These are phyloP conservation scores for Rubroboletus satanas DNA, from an alignment of 768 basidiomycete species.

Conservation along the genomic window DNA sequence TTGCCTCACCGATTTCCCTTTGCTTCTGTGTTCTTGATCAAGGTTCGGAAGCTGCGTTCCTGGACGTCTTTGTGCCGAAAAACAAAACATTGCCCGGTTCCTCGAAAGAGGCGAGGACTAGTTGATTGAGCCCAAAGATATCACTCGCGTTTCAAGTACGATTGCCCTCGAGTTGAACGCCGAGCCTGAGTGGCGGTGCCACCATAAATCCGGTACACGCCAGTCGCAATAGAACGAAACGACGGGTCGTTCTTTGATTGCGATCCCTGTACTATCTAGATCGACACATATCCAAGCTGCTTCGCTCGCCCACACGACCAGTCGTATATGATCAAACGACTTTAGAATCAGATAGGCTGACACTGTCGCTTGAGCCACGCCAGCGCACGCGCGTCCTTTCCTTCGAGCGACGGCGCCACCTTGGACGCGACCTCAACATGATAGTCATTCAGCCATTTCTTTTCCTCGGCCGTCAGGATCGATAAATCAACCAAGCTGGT, in stretches of 20 bases:
- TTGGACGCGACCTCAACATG: slow-evolving; percentile 62
- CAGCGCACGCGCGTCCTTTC: slow-evolving; percentile 29
- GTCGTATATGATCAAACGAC: neutral
- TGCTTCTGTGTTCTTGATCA: neutral
- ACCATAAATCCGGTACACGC: too few relatives aligned
- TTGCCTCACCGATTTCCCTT: neutral
- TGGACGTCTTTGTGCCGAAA: neutral
- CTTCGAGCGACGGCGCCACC: slow-evolving; percentile 53
- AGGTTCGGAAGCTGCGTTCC: neutral
- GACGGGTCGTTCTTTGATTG: neutral
- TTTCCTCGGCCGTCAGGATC: slow-evolving; percentile 66
- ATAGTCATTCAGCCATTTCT: slow-evolving; percentile 79
- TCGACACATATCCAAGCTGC: neutral
- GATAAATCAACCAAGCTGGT: slow-evolving; percentile 68
- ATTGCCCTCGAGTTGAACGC: too few relatives aligned
- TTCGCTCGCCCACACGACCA: neutral
- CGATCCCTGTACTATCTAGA: neutral
- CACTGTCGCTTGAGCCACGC: slow-evolving; percentile 24
- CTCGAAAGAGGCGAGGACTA: neutral
- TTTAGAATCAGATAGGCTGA: slow-evolving; percentile 4
- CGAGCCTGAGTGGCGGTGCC: neutral
- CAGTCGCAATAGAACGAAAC: too few relatives aligned
- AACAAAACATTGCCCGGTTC: neutral
- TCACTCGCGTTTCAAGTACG: too few relatives aligned
- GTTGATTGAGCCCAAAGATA: too few relatives aligned